Conservation (phyloP, 371 early-diverging fungal genomes). For the Dipsacomyces acuminosporus region DNA sequence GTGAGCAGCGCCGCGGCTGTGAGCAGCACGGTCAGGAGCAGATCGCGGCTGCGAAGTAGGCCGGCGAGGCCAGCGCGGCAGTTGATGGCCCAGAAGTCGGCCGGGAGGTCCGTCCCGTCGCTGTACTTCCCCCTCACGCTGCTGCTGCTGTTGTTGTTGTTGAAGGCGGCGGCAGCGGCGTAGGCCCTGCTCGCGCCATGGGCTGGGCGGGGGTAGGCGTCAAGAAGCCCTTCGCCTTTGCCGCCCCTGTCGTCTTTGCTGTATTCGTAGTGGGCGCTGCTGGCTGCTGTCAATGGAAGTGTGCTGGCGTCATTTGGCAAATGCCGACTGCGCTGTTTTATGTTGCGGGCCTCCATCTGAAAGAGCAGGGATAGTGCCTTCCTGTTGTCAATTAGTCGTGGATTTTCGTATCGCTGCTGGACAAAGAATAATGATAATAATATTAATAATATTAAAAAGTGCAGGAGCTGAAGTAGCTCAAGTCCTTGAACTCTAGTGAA, state of each 20-base stretch:
- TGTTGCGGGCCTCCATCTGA: conserved; percentile 29
- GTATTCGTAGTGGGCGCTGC: not conserved
- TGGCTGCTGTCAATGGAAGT: conserved; percentile 15
- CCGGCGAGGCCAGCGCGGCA: conserved; percentile 21
- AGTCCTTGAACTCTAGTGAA: no score
- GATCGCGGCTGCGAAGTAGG: conserved; percentile 47
- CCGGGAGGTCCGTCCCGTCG: conserved; percentile 1
- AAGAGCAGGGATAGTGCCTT: no score
- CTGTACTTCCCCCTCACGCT: not conserved
- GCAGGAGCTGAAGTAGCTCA: no score
- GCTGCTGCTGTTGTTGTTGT: not conserved
- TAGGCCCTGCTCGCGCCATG: conserved; percentile 14
- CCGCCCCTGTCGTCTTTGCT: no score
- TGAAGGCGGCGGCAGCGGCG: conserved; percentile 6
- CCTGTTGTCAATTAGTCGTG: no score
- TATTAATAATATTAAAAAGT: no score
- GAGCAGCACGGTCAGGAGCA: conserved; percentile 53
- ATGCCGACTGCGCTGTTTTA: conserved; percentile 35
- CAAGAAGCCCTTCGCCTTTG: not conserved
- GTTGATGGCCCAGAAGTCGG: conserved; percentile 20
- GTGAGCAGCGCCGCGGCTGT: conserved; percentile 69
- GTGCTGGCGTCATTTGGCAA: conserved; percentile 4
- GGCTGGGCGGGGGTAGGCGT: not conserved
- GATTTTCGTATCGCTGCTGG: no score
- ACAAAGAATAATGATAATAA: no score